phyloP scores from a whole-genome alignment of 148 eudicot genomes.

The Vaccinium macrocarpon region DNA sequence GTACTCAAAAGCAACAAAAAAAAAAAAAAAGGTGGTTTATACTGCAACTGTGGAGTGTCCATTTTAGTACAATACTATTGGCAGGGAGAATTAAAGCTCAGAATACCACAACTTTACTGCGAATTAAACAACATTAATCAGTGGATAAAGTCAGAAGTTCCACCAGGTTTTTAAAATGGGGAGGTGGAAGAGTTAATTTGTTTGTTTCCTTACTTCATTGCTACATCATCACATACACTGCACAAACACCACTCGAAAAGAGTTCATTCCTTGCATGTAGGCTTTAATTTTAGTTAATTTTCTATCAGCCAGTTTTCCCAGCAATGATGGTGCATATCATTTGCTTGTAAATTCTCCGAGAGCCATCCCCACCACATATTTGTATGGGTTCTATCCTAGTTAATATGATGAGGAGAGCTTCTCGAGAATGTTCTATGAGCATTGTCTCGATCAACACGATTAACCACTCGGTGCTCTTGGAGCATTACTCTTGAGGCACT shows the following conservation, averaged over 20 bases:
- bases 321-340: not conserved
- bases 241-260: not conserved
- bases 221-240: not conserved
- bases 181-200: not conserved
- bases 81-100: not conserved
- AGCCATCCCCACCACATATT: no score
- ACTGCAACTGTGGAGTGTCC: not conserved
- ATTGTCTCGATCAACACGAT: no score
- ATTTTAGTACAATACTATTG: not conserved
- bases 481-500: no score
- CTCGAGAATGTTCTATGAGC: no score
- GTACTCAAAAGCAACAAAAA: no score
- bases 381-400: no score
- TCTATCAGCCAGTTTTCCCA: not conserved
- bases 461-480: no score
- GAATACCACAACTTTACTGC: not conserved
- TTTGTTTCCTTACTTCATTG: not conserved
- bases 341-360: not conserved
- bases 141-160: not conserved
- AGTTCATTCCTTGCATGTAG: slow-evolving; percentile 12
- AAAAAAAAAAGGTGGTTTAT: no score
- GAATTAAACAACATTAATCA: not conserved
- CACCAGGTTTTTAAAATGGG: not conserved
- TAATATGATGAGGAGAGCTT: no score
- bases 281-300: not conserved